Conservation (phyloP, 106 monocot genomes). For the Narthecium ossifragum region DNA sequence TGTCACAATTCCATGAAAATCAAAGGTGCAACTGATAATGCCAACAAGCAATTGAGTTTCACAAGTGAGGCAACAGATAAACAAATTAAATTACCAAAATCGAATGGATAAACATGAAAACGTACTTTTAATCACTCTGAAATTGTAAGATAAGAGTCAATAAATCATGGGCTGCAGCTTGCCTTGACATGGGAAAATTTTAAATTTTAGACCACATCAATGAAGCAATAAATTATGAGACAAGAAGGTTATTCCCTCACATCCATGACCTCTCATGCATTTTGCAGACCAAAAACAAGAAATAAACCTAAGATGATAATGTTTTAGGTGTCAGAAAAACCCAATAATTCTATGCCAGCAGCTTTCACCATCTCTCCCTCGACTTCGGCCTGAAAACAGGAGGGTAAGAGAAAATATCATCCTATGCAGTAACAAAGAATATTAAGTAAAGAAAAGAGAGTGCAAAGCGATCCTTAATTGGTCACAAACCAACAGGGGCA, state of each 20-base stretch:
- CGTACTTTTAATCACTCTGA: too few species aligned
- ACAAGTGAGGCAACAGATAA: too few species aligned
- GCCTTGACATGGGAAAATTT: slow-evolving; percentile 22
- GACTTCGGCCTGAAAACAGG: slow-evolving; percentile 34
- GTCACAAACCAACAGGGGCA: neutral
- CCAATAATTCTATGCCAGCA: neutral
- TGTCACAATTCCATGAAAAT: too few species aligned
- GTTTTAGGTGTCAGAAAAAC: slow-evolving; percentile 9
- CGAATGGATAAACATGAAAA: too few species aligned
- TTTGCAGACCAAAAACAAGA: slow-evolving; percentile 4
- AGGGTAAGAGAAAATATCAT: neutral
- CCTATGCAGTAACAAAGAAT: neutral
- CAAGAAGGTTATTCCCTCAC: neutral
- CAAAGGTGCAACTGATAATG: too few species aligned
- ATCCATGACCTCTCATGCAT: slow-evolving; percentile 6
- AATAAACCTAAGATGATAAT: slow-evolving; percentile 13
- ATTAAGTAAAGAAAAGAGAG: too few species aligned
- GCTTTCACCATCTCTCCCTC: slow-evolving; percentile 44
- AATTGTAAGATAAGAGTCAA: too few species aligned
- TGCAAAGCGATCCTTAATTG: too few species aligned
- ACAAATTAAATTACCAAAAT: too few species aligned
- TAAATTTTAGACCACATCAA: slow-evolving; percentile 21
- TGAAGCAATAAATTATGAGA: slow-evolving; percentile 25
- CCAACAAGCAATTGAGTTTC: too few species aligned
- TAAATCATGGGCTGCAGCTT: too few species aligned